A percentile compares a stretch with the other conserved stretches of the same genome.
Evolutionary conservation across 768 basidiomycete species (phyloP).

Genomic region (Termitomyces sp.): DNA sequence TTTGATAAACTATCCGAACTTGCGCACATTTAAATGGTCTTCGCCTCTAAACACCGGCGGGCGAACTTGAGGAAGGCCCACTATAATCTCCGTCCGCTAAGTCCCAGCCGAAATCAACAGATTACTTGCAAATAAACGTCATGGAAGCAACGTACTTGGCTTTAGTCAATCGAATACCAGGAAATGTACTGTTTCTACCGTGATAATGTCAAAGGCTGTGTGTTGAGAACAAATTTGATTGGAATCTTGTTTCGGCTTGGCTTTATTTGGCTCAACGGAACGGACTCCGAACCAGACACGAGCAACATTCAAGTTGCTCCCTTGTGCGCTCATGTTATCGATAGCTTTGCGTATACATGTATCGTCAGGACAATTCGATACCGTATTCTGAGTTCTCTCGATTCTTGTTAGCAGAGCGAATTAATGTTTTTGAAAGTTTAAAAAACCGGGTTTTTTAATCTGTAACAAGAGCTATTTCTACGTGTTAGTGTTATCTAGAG

Average conservation of each 20-base stretch:
- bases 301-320: too few relatives aligned
- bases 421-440: too few relatives aligned
- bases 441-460: too few relatives aligned
- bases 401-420: too few relatives aligned
- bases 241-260: slow-evolving; percentile 12
- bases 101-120: neutral
- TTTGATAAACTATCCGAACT: neutral
- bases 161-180: neutral
- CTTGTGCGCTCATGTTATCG: too few relatives aligned
- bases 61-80: slow-evolving; percentile 7
- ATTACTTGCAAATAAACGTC: slow-evolving; percentile 5
- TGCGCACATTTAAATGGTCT: neutral
- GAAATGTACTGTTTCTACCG: neutral
- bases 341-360: too few relatives aligned
- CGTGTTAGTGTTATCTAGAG: too few relatives aligned
- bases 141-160: neutral
- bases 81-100: slow-evolving; percentile 15
- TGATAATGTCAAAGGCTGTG: neutral
- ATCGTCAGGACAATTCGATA: too few relatives aligned
- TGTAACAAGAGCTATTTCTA: too few relatives aligned
- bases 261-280: slow-evolving; percentile 8
- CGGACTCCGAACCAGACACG: neutral
- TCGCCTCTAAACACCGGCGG: neutral
- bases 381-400: too few relatives aligned
- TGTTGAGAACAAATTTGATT: too few relatives aligned